A percentile compares a stretch with the other conserved stretches of the same genome.
Conservation (phyloP, 2,329 filamentous ascomycete species). For the Beauveria sp. region DNA sequence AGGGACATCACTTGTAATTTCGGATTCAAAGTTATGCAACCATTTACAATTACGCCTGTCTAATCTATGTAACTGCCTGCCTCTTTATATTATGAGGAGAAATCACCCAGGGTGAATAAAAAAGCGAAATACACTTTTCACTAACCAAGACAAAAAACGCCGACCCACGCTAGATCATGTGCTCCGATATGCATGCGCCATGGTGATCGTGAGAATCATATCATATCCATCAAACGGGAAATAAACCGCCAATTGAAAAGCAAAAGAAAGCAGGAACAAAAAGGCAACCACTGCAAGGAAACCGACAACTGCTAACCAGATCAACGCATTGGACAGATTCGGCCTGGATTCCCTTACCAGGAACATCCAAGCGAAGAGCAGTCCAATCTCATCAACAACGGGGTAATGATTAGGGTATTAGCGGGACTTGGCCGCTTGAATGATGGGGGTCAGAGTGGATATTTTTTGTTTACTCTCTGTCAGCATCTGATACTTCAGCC, state of each 20-base stretch:
- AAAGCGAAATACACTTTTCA: conserved; percentile 8
- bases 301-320: conserved; percentile 3
- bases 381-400: conserved; percentile 9
- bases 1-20: neutral
- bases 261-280: neutral
- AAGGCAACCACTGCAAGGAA: neutral
- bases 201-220: conserved; percentile 6
- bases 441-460: neutral
- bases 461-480: conserved; percentile 6
- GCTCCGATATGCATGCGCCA: conserved; percentile 11
- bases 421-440: neutral
- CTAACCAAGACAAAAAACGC: conserved; percentile 1
- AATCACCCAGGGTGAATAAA: conserved; percentile 1
- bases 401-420: neutral
- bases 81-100: conserved; percentile 12
- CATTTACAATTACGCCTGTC: conserved; percentile 11
- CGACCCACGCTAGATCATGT: conserved; percentile 4
- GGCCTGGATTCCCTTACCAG: conserved; percentile 7
- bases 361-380: conserved; percentile 4
- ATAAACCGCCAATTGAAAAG: neutral
- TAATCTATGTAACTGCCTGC: conserved; percentile 12
- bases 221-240: neutral
- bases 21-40: neutral
- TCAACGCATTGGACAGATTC: conserved; percentile 7
- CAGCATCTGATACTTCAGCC: conserved; percentile 23